phyloP scores from a whole-genome alignment of 768 basidiomycete species.

The Termitomyces sp. region DNA sequence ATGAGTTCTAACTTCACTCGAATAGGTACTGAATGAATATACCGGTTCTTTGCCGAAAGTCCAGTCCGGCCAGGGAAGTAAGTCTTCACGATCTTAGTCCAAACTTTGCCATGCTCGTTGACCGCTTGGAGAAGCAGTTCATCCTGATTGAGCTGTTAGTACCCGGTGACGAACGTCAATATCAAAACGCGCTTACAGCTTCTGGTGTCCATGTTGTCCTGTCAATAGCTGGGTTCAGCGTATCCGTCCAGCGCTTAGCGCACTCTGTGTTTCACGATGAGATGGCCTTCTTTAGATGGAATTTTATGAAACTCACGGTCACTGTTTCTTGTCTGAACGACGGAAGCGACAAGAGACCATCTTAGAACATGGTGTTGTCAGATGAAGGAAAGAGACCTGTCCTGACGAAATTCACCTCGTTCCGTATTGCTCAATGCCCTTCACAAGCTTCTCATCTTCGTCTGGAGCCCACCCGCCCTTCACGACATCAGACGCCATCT shows the following conservation, averaged over 20 bases:
- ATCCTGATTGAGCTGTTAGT: slow-evolving; percentile 32
- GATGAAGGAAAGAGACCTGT: not conserved
- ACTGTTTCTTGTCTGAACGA: slow-evolving; percentile 54
- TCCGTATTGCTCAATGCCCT: slow-evolving; percentile 53
- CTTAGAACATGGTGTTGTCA: slow-evolving; percentile 22
- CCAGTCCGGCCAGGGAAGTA: slow-evolving; percentile 60
- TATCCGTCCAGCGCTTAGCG: slow-evolving; percentile 61
- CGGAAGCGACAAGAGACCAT: slow-evolving; percentile 56
- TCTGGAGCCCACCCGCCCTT: slow-evolving; percentile 62
- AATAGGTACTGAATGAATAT: slow-evolving; percentile 7
- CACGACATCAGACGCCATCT: slow-evolving; percentile 59
- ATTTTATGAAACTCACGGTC: slow-evolving; percentile 42
- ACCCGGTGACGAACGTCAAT: not conserved
- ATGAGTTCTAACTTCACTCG: not conserved
- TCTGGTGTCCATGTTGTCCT: slow-evolving; percentile 56
- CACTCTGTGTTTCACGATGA: slow-evolving; percentile 38
- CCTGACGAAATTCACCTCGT: slow-evolving; percentile 36
- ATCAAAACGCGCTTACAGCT: slow-evolving; percentile 30
- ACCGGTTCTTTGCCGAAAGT: slow-evolving; percentile 59
- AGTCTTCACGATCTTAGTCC: slow-evolving; percentile 60
- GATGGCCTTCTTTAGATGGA: not conserved
- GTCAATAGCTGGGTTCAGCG: slow-evolving; percentile 57
- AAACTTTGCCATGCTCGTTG: slow-evolving; percentile 52
- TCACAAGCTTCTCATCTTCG: slow-evolving; percentile 54
- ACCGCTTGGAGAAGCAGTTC: slow-evolving; percentile 52